Percentiles rank a stretch among this genome's conserved stretches.
Conservation (phyloP, 1,284 basidiomycete genomes). For the Heimioporus retisporus region DNA sequence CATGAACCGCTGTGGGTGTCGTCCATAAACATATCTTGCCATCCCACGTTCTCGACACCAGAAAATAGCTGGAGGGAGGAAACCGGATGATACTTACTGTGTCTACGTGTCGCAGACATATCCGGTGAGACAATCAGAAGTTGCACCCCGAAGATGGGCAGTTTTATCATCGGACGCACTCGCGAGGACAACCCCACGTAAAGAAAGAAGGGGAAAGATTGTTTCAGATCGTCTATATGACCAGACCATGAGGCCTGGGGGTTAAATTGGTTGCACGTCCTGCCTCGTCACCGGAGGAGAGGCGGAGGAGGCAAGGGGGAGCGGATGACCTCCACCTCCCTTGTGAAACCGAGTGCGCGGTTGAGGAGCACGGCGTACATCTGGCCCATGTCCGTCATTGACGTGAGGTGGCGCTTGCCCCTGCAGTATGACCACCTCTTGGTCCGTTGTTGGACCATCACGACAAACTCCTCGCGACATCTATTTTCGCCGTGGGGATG, state of each 20-base stretch:
- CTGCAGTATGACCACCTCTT: no score
- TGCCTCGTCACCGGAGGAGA: no score
- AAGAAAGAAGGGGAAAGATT: constrained; percentile 14
- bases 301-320: no score
- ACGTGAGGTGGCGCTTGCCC: no score
- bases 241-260: constrained; percentile 6
- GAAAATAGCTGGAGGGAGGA: constrained; percentile 15
- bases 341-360: no score
- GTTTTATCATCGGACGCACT: constrained; percentile 16
- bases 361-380: no score
- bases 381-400: no score
- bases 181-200: constrained; percentile 14
- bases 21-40: constrained; percentile 19
- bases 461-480: no score
- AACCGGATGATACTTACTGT: neutral
- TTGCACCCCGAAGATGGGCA: constrained; percentile 21
- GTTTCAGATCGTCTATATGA: neutral
- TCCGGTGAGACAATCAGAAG: neutral
- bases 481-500: no score
- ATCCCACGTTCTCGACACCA: neutral
- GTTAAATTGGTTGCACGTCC: no score
- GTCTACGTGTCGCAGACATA: neutral
- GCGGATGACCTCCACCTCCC: no score
- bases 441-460: no score
- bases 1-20: neutral